Conservation (phyloP, 2,329 filamentous ascomycete genomes). For the Xylaria sp. region DNA sequence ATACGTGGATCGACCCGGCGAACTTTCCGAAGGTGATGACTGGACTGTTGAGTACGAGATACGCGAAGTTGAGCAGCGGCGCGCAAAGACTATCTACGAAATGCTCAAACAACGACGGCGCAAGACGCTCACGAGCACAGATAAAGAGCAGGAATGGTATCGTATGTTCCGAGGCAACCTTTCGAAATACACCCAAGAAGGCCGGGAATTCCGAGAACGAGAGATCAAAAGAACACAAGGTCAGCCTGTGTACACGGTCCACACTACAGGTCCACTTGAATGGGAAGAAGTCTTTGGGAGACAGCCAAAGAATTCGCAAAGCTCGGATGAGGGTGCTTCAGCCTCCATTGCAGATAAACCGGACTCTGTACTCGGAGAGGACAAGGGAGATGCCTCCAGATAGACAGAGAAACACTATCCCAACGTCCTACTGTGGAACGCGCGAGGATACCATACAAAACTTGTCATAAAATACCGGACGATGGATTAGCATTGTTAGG, state of each 20-base stretch:
- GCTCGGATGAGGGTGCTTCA: background rate
- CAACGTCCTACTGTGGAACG: background rate
- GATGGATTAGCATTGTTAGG: background rate
- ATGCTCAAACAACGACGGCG: conserved; percentile 62
- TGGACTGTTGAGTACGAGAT: conserved; percentile 85
- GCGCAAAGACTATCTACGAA: conserved; percentile 59
- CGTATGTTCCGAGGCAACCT: conserved; percentile 52
- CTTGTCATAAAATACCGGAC: background rate
- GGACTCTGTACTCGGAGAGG: background rate
- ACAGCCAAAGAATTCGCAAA: conserved; percentile 1
- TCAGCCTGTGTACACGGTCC: conserved; percentile 55
- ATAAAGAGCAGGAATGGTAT: conserved; percentile 53
- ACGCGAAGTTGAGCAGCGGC: conserved; percentile 59
- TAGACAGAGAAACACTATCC: background rate
- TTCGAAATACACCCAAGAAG: conserved; percentile 53
- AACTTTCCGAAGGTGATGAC: conserved; percentile 48
- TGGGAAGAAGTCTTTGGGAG: conserved; percentile 22
- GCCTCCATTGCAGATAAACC: background rate
- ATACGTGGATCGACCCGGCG: conserved; percentile 65
- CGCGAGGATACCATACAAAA: background rate
- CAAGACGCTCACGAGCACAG: conserved; percentile 51
- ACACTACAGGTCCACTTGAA: conserved; percentile 11
- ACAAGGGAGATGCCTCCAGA: background rate
- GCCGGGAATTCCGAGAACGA: conserved; percentile 62
- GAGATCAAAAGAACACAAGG: conserved; percentile 59